Evolutionary conservation across 441 rosid species (phyloP), one percentile per base, ranked within the genome.

Genomic region (Metrosideros polymorpha): DNA sequence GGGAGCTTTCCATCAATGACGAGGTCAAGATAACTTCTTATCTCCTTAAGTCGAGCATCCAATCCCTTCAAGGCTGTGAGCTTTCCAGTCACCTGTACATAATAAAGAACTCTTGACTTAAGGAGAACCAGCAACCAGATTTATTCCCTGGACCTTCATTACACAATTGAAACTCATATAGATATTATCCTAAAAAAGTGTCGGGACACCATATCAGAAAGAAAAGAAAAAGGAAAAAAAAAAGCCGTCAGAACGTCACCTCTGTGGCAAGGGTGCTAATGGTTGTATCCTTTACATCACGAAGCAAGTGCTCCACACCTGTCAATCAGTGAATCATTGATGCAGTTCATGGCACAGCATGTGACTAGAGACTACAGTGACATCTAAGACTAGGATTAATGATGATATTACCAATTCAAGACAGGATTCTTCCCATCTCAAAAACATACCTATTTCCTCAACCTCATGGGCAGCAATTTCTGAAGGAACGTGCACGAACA

Each of bases 391-490:
- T 18, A 35, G 77, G 24, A 66, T 66, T 35, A 35, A 39, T 12
- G 13, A 71, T 39, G 79, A 10, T 39, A 22, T 10, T 39, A 35
- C 43, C 25, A 39, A 39, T 39, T 71, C n/a, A 12, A 71, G 47
- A 71, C 47, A 71, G 79, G 43, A 71, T 24, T 24, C 47, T 22
- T 59, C 61, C 85, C 82, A 57, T 39, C 42, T 43, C 47, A 76
- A 54, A 66, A 6, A 45, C 93, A 87, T 91, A 92, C 98, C 98
- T 54, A 96, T 96, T 92, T 96, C 96, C 93, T 95, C 98, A 22
- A 95, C 97, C 86, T 96, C 97, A 88, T 96, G 98, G 85, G 99
- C 95, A 87, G 96, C 95, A 89, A 95, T 96, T 92, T 97, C 98
- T 66, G 98, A 95, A 32, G 93, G 92, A 53, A 96, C 98, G 5